These are phyloP conservation scores for Mitragyna speciosa DNA, from an alignment of 257 asterid genomes.

Conservation along the genomic window DNA sequence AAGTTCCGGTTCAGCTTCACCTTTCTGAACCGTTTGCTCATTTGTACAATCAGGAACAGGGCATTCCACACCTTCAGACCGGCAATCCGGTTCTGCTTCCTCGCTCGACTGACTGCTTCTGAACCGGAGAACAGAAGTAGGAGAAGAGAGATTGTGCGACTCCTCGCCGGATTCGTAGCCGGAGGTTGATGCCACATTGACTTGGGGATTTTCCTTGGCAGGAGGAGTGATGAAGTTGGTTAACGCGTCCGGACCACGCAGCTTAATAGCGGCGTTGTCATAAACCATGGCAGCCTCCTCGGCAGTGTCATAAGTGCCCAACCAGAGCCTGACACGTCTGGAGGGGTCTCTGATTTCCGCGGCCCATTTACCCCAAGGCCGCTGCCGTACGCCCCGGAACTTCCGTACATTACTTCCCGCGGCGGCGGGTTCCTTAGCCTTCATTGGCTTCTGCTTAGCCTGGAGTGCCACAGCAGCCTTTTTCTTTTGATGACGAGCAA, in stretches of 20 bases:
- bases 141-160: conserved; percentile 31
- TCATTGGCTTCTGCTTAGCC: conserved; percentile 38
- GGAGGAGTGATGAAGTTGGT: conserved; percentile 46
- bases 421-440: conserved; percentile 20
- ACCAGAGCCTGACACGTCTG: conserved; percentile 46
- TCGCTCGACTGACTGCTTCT: conserved; percentile 44
- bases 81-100: conserved; percentile 28
- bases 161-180: conserved; percentile 73
- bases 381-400: conserved; percentile 50
- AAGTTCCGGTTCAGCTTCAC: background rate
- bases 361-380: conserved; percentile 60
- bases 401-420: conserved; percentile 23
- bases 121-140: conserved; percentile 28
- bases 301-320: conserved; percentile 53
- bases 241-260: conserved; percentile 51
- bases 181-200: conserved; percentile 31
- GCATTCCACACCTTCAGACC: conserved; percentile 22
- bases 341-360: conserved; percentile 54
- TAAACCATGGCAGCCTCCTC: conserved; percentile 58
- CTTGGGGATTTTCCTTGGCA: conserved; percentile 21
- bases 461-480: conserved; percentile 26
- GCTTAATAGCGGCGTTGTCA: conserved; percentile 47
- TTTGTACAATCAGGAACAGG: conserved; percentile 15
- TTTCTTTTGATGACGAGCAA: conserved; percentile 15
- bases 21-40: conserved; percentile 9